A percentile compares a stretch with the other conserved stretches of the same genome.
These are phyloP conservation scores for Trypanosoma lewisi DNA, from an alignment of 208 protist species.

Conservation along the genomic window DNA sequence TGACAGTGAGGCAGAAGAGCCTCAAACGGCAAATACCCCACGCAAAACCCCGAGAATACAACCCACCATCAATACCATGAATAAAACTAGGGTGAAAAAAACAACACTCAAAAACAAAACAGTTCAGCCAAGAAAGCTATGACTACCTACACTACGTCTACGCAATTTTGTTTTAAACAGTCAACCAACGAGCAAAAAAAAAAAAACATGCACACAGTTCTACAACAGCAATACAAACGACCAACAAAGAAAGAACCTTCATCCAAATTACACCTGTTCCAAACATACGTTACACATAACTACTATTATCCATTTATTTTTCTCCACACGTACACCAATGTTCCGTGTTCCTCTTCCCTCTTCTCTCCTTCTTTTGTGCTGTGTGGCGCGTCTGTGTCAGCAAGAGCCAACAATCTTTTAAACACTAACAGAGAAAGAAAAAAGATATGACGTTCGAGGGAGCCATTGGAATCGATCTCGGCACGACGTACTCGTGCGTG, in stretches of 20 bases:
- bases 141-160: no score
- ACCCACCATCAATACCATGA: not conserved
- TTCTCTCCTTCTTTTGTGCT: no score
- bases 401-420: not conserved
- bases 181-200: not conserved
- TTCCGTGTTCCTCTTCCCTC: no score
- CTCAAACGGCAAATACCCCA: not conserved
- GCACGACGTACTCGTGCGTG: constrained; percentile 97
- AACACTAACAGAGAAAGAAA: constrained; percentile 1
- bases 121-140: not conserved
- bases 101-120: not conserved
- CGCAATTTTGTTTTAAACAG: not conserved
- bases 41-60: not conserved
- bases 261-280: no score
- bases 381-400: no score
- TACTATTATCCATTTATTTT: no score
- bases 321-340: no score
- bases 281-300: no score
- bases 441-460: constrained; percentile 45
- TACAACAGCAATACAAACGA: not conserved
- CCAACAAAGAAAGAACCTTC: no score
- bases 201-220: not conserved
- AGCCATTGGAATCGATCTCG: constrained; percentile 90
- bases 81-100: not conserved
- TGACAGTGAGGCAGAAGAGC: not conserved